Conservation (phyloP, 2,329 filamentous ascomycete genomes). For the Sarocladiaceae sp. region DNA sequence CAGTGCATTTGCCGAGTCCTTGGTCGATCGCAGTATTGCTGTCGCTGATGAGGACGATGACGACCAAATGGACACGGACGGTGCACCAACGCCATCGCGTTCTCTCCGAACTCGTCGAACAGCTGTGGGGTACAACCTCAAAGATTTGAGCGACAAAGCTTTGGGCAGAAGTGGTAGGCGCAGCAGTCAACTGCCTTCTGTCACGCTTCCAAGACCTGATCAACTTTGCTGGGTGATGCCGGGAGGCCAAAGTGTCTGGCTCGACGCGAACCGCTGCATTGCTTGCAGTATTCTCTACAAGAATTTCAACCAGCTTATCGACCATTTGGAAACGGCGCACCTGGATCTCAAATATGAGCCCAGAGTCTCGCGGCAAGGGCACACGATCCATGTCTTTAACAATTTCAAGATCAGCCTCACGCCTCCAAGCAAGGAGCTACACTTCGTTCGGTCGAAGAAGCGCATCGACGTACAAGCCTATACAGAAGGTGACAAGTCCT, state of each 20-base stretch:
- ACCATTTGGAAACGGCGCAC: slow-evolving; percentile 44
- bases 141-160: slow-evolving; percentile 53
- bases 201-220: slow-evolving; percentile 18
- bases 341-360: slow-evolving; percentile 39
- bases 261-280: slow-evolving; percentile 48
- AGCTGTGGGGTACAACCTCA: slow-evolving; percentile 55
- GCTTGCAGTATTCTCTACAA: slow-evolving; percentile 44
- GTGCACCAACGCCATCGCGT: slow-evolving; percentile 47
- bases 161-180: slow-evolving; percentile 48
- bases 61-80: slow-evolving; percentile 23
- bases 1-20: not conserved
- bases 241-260: slow-evolving; percentile 37
- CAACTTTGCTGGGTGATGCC: slow-evolving; percentile 42
- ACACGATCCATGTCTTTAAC: slow-evolving; percentile 35
- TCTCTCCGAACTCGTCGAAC: slow-evolving; percentile 43
- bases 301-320: slow-evolving; percentile 42
- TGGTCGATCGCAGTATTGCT: slow-evolving; percentile 6
- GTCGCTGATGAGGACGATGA: slow-evolving; percentile 11
- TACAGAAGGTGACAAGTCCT: slow-evolving; percentile 41
- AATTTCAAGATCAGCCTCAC: slow-evolving; percentile 21
- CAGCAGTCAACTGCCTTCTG: not conserved
- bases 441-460: slow-evolving; percentile 37
- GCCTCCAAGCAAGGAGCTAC: slow-evolving; percentile 33
- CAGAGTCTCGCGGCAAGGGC: slow-evolving; percentile 30
- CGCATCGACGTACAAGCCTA: slow-evolving; percentile 41